A percentile compares a stretch with the other conserved stretches of the same genome.
These are phyloP conservation scores for Pontederia crassipes DNA, from an alignment of 176 grass and related monocot species.

Conservation along the genomic window DNA sequence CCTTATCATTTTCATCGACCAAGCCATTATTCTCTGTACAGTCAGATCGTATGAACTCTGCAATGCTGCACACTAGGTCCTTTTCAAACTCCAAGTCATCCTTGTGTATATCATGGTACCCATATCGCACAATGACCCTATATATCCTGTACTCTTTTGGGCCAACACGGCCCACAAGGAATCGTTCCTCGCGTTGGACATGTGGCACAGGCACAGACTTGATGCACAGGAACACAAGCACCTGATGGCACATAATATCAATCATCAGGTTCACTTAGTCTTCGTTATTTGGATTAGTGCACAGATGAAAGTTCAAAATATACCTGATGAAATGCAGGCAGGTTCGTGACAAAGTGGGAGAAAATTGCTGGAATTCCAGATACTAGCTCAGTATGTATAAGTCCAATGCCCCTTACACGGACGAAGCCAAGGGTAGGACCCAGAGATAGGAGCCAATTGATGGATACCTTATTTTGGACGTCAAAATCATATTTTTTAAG, in stretches of 20 bases:
- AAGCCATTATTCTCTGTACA: slow-evolving; percentile 20
- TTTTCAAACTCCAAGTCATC: slow-evolving; percentile 80
- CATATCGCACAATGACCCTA: slow-evolving; percentile 69
- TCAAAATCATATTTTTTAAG: slow-evolving; percentile 74
- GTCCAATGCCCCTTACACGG: slow-evolving; percentile 68
- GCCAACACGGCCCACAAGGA: slow-evolving; percentile 66
- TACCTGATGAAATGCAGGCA: slow-evolving; percentile 99
- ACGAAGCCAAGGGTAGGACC: slow-evolving; percentile 86
- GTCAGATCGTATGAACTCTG: slow-evolving; percentile 56
- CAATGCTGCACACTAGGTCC: slow-evolving; percentile 71
- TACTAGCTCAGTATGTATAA: slow-evolving; percentile 78
- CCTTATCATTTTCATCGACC: slow-evolving; percentile 22
- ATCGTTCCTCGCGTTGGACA: slow-evolving; percentile 48
- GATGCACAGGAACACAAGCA: slow-evolving; percentile 74
- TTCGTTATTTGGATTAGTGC: background rate
- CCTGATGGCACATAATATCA: slow-evolving; percentile 33
- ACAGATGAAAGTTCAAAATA: background rate
- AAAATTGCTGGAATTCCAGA: slow-evolving; percentile 95
- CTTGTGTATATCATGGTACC: slow-evolving; percentile 73
- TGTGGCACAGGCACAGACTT: slow-evolving; percentile 65
- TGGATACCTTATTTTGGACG: slow-evolving; percentile 82
- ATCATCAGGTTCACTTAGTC: no score
- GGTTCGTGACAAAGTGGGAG: slow-evolving; percentile 93
- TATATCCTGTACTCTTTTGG: slow-evolving; percentile 65
- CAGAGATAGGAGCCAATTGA: slow-evolving; percentile 70